Evolutionary conservation across 345 rosid genomes (phyloP), one percentile per base, ranked within the genome.

Genomic region (Eucalyptus sp.): DNA sequence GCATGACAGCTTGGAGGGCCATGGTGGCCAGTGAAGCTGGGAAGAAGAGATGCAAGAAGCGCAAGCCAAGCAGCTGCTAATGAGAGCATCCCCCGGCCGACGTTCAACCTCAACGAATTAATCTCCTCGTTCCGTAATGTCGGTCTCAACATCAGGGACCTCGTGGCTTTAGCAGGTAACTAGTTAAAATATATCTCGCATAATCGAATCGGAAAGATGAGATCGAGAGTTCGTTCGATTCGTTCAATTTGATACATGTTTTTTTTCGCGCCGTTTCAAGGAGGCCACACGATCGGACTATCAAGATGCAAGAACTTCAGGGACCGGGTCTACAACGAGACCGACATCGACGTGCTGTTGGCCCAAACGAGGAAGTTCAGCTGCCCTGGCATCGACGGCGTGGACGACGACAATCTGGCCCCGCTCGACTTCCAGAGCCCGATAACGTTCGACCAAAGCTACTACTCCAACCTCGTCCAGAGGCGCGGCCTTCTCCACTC

Each of bases 51-150:
- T 89, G 93, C 98, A 1, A 93, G 91, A 87, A 95, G 94, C 2
- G 96, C 99, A 46, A 96, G 99, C 91, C 97, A 92, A 86, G 88
- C 95, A 16, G 98, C 96, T 1, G 98, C 99, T 3, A 97, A 96
- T 89, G 95, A 87, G 60, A 90, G 94, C 89, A 95, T 96, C 90
- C 99, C 99, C 10, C 62, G 92, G 4, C 99, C 97, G 10, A 93
- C 94, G 48, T 91, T 91, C 2, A 94, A 92, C 92, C 91, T 97
- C 68, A 93, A 90, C 91, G 93, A 89, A 85, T 94, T 96, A 86
- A 90, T 93, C 88, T 92, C 94, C 29, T 91, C 93, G 31, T 96
- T 95, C 92, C 93, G 62, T 56, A 88, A 92, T 33, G 92, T 94
- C 86, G 99, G 99, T 54, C 98, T 97, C 85, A 91, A 95, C 88